Evolutionary conservation across 441 rosid species (phyloP).

Genomic region (Lepidium campestre): DNA sequence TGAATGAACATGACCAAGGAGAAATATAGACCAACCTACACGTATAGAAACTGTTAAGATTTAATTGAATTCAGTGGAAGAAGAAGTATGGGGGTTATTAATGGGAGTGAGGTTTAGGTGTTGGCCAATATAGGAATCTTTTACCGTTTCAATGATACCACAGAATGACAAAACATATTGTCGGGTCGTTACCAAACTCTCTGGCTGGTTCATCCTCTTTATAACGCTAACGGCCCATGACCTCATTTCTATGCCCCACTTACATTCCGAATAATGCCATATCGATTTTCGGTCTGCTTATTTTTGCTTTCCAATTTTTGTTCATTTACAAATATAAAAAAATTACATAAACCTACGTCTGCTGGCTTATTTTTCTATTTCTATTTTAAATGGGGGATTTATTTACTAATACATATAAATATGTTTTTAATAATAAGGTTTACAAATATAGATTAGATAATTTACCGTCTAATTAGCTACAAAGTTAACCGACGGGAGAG

Average conservation of each 20-base stretch:
- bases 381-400: too few relatives aligned
- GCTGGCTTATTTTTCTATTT: too few relatives aligned
- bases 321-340: background rate
- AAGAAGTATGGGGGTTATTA: slow-evolving; percentile 2
- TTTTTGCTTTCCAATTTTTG: background rate
- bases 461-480: too few relatives aligned
- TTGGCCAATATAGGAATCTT: background rate
- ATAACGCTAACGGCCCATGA: slow-evolving; percentile 17
- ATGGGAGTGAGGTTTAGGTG: slow-evolving; percentile 13
- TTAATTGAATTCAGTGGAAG: background rate
- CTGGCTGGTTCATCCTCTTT: slow-evolving; percentile 16
- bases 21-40: background rate
- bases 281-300: background rate
- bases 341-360: too few relatives aligned
- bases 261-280: slow-evolving; percentile 11
- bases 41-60: background rate
- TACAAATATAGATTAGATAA: too few relatives aligned
- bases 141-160: background rate
- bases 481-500: slow-evolving; percentile 11
- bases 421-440: too few relatives aligned
- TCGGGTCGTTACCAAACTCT: slow-evolving; percentile 32
- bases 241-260: slow-evolving; percentile 12
- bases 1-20: background rate
- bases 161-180: slow-evolving; percentile 23
- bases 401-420: too few relatives aligned